Base-by-base conservation (phyloP, 108 stramenopile species). In the Discostella stelligeroides region DNA sequence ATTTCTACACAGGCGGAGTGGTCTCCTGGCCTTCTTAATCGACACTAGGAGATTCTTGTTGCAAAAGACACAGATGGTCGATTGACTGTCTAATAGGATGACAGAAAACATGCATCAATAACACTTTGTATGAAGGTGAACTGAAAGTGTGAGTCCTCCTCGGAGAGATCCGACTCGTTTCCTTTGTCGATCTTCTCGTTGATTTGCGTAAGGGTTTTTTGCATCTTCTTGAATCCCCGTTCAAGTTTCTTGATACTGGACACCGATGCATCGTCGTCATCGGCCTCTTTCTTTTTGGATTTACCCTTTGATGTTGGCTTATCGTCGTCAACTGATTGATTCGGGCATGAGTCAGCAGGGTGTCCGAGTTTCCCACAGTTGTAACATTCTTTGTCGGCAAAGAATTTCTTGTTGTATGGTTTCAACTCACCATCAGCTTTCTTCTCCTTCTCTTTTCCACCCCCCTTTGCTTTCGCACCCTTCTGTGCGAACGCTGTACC, bases 401-500 rank as follows among this genome's bases (percentile, higher is more conserved):
- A 65, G 28, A 49, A 65, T 3, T 65, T 18, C 63, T 65, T 50
- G 21, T 49, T 29, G n/a, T 25, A 28, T 12, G 30, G 30, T 21
- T 48, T 27, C 12, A 1, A 41, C 17, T 37, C 14, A 29, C 39
- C 21, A 29, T 60, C 39, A 25, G 27, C 28, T 12, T 59, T 59
- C 28, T 59, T 59, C n/a, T n/a, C n/a, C n/a, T n/a, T n/a, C n/a
- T n/a, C n/a, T n/a, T n/a, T n/a, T 8, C 17, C 55, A 15, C 24
- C 38, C 14, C 4, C 40, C 0, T 62, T 42, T 7, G 18, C 63
- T 29, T 65, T 65, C 27, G 27, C 23, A 46, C 63, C 63, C 46
- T 65, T 65, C 47, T 65, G 63, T 20, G 63, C 48, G 8, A 65
- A 65, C 24, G 63, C 46, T 17, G 48, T 65, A 49, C 63, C 63